Conservation (phyloP, 306 rosid species). For the Ormosia emarginata region DNA sequence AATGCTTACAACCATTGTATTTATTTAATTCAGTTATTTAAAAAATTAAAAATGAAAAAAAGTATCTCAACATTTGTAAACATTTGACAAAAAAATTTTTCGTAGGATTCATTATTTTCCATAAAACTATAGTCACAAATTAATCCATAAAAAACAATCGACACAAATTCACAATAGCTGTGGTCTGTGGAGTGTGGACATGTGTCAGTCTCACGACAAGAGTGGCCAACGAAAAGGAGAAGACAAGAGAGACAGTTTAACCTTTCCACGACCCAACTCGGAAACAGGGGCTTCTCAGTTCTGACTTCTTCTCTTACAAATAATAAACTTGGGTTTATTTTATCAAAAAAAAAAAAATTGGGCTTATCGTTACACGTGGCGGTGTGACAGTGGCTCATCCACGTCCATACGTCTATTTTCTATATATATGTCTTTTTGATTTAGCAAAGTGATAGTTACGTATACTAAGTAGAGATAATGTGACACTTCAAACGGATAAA, state of each 20-base stretch:
- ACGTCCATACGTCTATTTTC: neutral
- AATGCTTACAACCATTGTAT: too few species aligned
- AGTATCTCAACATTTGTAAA: too few species aligned
- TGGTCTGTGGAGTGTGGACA: neutral
- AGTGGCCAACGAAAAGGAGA: neutral
- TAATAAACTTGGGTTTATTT: neutral
- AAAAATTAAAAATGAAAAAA: too few species aligned
- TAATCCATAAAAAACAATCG: too few species aligned
- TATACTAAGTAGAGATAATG: neutral
- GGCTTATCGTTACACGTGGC: constrained; percentile 5
- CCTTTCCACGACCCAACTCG: neutral
- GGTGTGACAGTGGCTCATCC: neutral
- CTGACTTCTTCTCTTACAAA: neutral
- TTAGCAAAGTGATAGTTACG: neutral
- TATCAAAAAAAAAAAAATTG: too few species aligned
- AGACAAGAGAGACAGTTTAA: neutral
- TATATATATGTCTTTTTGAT: neutral
- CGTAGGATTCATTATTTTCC: too few species aligned
- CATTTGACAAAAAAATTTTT: too few species aligned
- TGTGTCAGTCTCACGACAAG: neutral
- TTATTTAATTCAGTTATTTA: too few species aligned
- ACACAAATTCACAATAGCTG: neutral
- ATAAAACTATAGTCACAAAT: too few species aligned
- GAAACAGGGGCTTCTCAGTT: neutral
- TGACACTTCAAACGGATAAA: neutral